Evolutionary conservation across 2,329 filamentous ascomycete genomes (phyloP).

Genomic region (Beauveria sp.): DNA sequence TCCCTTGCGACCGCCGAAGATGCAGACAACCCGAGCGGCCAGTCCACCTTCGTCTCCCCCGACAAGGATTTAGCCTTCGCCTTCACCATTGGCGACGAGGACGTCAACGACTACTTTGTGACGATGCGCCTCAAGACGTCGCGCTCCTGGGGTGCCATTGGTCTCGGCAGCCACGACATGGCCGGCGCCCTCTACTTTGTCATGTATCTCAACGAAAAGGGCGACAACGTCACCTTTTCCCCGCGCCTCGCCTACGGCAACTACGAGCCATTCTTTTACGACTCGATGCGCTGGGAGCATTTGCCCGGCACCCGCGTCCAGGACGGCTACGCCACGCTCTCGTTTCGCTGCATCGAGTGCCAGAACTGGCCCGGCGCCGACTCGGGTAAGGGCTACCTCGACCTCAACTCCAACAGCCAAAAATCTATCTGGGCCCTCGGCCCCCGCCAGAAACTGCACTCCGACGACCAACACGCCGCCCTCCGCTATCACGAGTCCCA

Average conservation of each 20-base stretch:
- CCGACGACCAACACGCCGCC: slow-evolving; percentile 33
- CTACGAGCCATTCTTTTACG: slow-evolving; percentile 42
- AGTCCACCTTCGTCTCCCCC: slow-evolving; percentile 37
- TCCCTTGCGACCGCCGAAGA: slow-evolving; percentile 19
- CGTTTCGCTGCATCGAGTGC: slow-evolving; percentile 43
- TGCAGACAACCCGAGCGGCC: slow-evolving; percentile 22
- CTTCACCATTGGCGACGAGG: slow-evolving; percentile 39
- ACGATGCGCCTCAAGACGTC: slow-evolving; percentile 39
- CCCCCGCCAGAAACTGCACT: slow-evolving; percentile 34
- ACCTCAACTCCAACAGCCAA: slow-evolving; percentile 39
- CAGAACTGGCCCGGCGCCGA: slow-evolving; percentile 35
- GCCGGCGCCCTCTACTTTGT: slow-evolving; percentile 45
- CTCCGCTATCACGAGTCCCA: slow-evolving; percentile 46
- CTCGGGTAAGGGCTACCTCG: slow-evolving; percentile 33
- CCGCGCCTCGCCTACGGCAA: slow-evolving; percentile 43
- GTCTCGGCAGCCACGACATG: slow-evolving; percentile 46
- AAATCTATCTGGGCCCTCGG: slow-evolving; percentile 51
- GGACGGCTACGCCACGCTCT: slow-evolving; percentile 39
- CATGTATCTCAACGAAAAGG: slow-evolving; percentile 40
- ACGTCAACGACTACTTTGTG: slow-evolving; percentile 44
- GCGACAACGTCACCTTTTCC: slow-evolving; percentile 46
- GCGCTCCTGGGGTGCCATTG: slow-evolving; percentile 46
- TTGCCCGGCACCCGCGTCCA: slow-evolving; percentile 40
- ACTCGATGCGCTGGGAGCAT: slow-evolving; percentile 34
- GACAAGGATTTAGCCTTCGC: slow-evolving; percentile 40